Evolutionary conservation across 768 basidiomycete genomes (phyloP), one percentile per base, ranked within the genome.

Genomic region (Galerina sulciceps): DNA sequence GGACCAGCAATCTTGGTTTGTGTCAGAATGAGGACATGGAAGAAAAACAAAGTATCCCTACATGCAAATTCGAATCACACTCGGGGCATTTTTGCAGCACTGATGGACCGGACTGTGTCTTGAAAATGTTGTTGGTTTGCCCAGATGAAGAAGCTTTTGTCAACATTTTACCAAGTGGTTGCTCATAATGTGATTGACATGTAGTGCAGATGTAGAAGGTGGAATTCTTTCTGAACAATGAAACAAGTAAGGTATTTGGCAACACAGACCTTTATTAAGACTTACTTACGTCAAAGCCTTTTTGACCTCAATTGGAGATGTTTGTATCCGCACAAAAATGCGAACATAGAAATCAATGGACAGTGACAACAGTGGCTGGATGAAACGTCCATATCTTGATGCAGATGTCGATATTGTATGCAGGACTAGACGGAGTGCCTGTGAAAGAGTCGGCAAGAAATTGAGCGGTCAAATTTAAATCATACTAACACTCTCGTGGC

Each of bases 271-370:
- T 38, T 22, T 23, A 17, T 41, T 20, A 0, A 17, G 56, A 20
- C 5, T 15, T 14, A 79, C 86, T 62, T 68, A 96, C 96, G 86
- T 85, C 20, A 89, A 79, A 4, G 85, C 75, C 60, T 86, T 87
- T 74, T 99, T 99, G 42, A 96, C 95, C 71, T 95, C 88, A 23
- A 88, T 72, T 0, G 94, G 89, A 3, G 87, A 79, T 0, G 88
- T 81, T 52, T 84, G 78, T 4, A 99, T 77, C 10, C 90, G 86
- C 14, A 98, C 85, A 67, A 98, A 99, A 17, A 99, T 68, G 3
- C 97, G 89, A 22, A 97, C 88, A 71, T 99, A 99, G 72, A 99
- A 99, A 67, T 99, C 97, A 68, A 99, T 96, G 14, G 94, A 96
- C 34, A 99, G 79, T 0, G 91, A 95, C 3, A 97, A 74, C 6